These are phyloP conservation scores for Arthrobotrys pseudoclavata DNA, from an alignment of 2,329 filamentous ascomycete genomes.

Conservation along the genomic window DNA sequence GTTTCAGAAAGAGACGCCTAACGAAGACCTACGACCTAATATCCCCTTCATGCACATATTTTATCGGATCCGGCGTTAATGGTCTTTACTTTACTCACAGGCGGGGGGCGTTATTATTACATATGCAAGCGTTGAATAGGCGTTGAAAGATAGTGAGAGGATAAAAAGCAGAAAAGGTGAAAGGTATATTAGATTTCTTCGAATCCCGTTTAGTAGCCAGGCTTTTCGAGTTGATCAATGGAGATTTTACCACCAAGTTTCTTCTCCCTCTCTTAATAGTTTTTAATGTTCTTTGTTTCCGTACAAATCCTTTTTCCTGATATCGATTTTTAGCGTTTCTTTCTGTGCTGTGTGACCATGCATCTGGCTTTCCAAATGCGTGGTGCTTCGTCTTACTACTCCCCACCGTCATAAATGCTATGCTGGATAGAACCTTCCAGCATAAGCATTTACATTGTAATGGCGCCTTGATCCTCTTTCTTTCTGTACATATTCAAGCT, in stretches of 20 bases:
- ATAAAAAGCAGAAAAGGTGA: neutral
- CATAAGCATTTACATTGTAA: too few species aligned
- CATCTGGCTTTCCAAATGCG: neutral
- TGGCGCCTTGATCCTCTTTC: too few species aligned
- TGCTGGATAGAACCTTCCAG: too few species aligned
- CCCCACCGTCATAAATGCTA: neutral
- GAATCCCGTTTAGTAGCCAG: neutral
- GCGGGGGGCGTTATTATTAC: neutral
- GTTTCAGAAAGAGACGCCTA: neutral
- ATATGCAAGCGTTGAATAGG: neutral
- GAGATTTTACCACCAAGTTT: neutral
- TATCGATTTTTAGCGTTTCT: neutral
- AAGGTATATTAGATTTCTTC: constrained; percentile 8
- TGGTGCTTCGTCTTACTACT: neutral
- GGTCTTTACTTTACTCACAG: neutral
- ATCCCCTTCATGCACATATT: neutral
- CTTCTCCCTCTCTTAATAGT: neutral
- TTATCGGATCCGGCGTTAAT: neutral
- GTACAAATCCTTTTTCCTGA: neutral
- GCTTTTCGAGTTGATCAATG: constrained; percentile 6
- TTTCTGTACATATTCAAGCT: too few species aligned
- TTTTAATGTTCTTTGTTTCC: neutral
- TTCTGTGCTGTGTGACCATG: neutral
- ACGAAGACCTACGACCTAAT: constrained; percentile 1
- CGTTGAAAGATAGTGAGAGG: neutral